Percentiles rank a stretch among this genome's conserved stretches.
Conservation (phyloP, 306 rosid genomes). For the Carpinus viminea region DNA sequence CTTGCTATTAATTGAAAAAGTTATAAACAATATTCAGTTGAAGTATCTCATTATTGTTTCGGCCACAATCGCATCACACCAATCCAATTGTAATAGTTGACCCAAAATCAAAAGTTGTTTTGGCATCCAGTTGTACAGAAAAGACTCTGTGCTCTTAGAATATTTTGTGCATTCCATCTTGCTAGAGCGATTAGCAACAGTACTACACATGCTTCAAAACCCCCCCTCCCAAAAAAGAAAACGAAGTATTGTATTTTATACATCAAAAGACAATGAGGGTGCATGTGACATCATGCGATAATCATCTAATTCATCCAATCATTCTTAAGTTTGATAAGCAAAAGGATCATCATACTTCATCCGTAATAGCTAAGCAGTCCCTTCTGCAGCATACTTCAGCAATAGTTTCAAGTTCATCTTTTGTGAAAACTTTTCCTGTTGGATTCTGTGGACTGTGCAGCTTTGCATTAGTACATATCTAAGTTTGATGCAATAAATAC, state of each 20-base stretch:
- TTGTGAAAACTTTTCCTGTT: slow-evolving; percentile 85
- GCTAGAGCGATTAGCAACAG: slow-evolving; percentile 1
- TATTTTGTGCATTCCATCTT: slow-evolving; percentile 4
- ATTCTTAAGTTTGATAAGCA: slow-evolving; percentile 24
- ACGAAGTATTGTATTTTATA: background rate
- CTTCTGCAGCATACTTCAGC: slow-evolving; percentile 62
- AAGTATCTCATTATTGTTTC: background rate
- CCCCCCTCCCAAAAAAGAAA: background rate
- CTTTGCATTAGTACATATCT: slow-evolving; percentile 34
- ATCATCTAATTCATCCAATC: slow-evolving; percentile 12
- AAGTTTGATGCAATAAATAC: slow-evolving; percentile 18
- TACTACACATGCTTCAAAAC: background rate
- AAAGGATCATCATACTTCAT: slow-evolving; percentile 63
- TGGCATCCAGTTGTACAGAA: background rate
- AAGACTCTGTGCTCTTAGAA: slow-evolving; percentile 1
- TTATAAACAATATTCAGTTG: background rate
- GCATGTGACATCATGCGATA: slow-evolving; percentile 11
- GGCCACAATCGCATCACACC: background rate
- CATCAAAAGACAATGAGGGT: slow-evolving; percentile 14
- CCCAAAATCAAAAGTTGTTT: background rate
- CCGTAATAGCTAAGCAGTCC: slow-evolving; percentile 75
- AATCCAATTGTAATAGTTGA: background rate
- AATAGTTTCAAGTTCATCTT: slow-evolving; percentile 73
- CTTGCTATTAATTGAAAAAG: background rate
- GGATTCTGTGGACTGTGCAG: slow-evolving; percentile 89